phyloP scores from a whole-genome alignment of 805 yeast genomes.

The Yamadazyma phyllophila region DNA sequence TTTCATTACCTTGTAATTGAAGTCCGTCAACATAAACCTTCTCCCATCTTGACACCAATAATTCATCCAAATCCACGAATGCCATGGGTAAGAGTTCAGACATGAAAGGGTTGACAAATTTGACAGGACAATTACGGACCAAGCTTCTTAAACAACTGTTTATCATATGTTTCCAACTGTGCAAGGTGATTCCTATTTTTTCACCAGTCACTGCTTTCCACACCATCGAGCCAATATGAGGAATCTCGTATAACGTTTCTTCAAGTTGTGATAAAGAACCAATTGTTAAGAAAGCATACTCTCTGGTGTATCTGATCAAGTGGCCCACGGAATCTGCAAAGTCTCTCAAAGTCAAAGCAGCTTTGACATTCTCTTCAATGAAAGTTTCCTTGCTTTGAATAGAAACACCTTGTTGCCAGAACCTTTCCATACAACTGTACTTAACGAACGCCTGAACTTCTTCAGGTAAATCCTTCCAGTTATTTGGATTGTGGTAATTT shows the following conservation, averaged over 20 bases:
- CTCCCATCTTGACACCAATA: constrained; percentile 78
- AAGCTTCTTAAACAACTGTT: constrained; percentile 85
- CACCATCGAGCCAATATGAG: constrained; percentile 69
- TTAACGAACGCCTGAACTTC: constrained; percentile 92
- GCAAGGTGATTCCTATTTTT: constrained; percentile 82
- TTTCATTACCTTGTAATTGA: constrained; percentile 56
- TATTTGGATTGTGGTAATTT: constrained; percentile 89
- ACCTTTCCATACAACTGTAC: constrained; percentile 85
- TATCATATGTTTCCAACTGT: constrained; percentile 96
- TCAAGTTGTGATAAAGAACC: constrained; percentile 89
- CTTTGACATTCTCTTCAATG: constrained; percentile 89
- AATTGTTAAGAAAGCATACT: constrained; percentile 86
- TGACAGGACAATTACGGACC: constrained; percentile 82
- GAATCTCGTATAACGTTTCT: constrained; percentile 82
- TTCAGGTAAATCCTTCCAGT: constrained; percentile 83
- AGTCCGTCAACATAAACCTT: constrained; percentile 57
- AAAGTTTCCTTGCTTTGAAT: constrained; percentile 92
- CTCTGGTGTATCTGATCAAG: constrained; percentile 90
- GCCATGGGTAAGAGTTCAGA: constrained; percentile 74
- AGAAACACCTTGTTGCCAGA: constrained; percentile 98
- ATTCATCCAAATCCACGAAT: constrained; percentile 66
- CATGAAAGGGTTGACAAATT: constrained; percentile 67
- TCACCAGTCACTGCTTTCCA: constrained; percentile 89
- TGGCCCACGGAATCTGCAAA: constrained; percentile 98
- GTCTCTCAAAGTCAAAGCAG: constrained; percentile 89